These are phyloP conservation scores for Xylariaceae sp. DNA, from an alignment of 2,329 filamentous ascomycete genomes.

Conservation along the genomic window DNA sequence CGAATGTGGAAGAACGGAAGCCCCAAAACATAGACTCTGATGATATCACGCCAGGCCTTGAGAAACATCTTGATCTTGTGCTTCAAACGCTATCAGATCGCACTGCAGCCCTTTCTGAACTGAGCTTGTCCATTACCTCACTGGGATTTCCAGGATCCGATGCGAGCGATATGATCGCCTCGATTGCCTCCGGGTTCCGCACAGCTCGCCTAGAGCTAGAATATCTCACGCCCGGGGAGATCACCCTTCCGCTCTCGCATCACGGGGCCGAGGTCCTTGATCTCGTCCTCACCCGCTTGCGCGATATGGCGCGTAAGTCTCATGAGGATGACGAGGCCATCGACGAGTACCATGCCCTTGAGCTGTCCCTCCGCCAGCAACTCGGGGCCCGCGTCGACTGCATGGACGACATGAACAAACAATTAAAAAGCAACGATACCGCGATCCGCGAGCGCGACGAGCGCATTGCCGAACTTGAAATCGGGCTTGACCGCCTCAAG, in stretches of 20 bases:
- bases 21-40: constrained; percentile 1
- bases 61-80: constrained; percentile 40
- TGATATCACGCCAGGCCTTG: constrained; percentile 30
- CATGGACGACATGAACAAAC: constrained; percentile 44
- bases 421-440: constrained; percentile 34
- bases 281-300: constrained; percentile 48
- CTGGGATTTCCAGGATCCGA: constrained; percentile 51
- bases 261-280: constrained; percentile 54
- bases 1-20: constrained; percentile 10
- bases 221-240: constrained; percentile 57
- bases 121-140: constrained; percentile 42
- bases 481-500: constrained; percentile 47
- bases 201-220: constrained; percentile 58
- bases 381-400: constrained; percentile 49
- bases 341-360: constrained; percentile 57
- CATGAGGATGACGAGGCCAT: constrained; percentile 50
- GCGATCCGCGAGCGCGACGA: constrained; percentile 37
- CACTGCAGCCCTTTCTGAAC: constrained; percentile 42
- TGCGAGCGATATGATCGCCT: constrained; percentile 44
- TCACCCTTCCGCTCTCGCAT: constrained; percentile 47
- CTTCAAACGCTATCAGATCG: constrained; percentile 46
- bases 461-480: constrained; percentile 44
- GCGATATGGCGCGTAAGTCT: constrained; percentile 43
- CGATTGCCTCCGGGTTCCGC: constrained; percentile 49
- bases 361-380: constrained; percentile 53